These are phyloP conservation scores for Sicyos baderoa DNA, from an alignment of 306 rosid genomes.

Conservation along the genomic window DNA sequence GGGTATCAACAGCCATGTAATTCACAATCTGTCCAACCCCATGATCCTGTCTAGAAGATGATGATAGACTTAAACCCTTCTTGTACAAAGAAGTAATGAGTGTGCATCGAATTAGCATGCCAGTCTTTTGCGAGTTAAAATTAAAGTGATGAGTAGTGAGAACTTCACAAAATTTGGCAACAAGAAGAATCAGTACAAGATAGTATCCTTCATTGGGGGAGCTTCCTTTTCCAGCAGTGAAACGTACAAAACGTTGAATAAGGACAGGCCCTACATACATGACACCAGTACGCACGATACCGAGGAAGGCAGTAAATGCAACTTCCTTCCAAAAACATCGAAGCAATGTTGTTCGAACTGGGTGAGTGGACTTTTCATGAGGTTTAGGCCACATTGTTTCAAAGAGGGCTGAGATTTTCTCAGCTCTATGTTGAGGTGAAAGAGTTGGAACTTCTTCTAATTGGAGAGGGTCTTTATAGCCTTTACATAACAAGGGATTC, in stretches of 20 bases:
- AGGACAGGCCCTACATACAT: conserved; percentile 77
- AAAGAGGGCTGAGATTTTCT: conserved; percentile 55
- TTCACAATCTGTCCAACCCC: conserved; percentile 58
- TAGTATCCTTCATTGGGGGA: conserved; percentile 60
- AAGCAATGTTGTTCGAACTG: conserved; percentile 62
- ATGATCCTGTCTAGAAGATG: conserved; percentile 31
- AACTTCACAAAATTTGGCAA: conserved; percentile 63
- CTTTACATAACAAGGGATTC: conserved; percentile 75
- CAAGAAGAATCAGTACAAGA: conserved; percentile 64
- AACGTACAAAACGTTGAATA: conserved; percentile 65
- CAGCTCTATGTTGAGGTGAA: conserved; percentile 69
- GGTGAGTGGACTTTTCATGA: conserved; percentile 52
- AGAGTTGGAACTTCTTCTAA: conserved; percentile 67
- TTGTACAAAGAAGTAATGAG: conserved; percentile 46
- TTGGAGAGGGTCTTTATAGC: conserved; percentile 52
- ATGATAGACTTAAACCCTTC: conserved; percentile 35
- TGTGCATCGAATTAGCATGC: conserved; percentile 61
- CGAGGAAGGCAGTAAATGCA: conserved; percentile 70
- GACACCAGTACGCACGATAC: conserved; percentile 51
- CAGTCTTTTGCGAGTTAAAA: conserved; percentile 67
- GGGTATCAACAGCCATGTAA: conserved; percentile 69
- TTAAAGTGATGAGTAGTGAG: conserved; percentile 75
- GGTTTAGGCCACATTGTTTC: conserved; percentile 79
- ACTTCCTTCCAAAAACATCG: conserved; percentile 72
- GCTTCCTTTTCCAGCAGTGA: conserved; percentile 66